Evolutionary conservation across 2,329 filamentous ascomycete species (phyloP).

Genomic region (Mycosphaerella arachidis): DNA sequence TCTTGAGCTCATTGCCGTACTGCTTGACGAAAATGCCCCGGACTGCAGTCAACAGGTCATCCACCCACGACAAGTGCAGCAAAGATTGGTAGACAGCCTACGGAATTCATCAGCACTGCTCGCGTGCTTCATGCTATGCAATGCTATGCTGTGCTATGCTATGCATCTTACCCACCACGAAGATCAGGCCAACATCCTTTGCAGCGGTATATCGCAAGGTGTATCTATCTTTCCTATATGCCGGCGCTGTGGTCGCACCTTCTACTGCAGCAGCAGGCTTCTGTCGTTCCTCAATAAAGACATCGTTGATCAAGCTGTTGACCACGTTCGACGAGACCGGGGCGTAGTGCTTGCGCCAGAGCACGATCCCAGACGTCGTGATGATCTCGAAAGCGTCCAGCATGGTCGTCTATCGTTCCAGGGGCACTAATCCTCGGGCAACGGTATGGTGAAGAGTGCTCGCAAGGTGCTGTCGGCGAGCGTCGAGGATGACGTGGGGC

Average conservation of each 20-base stretch:
- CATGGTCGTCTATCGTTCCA: conserved; percentile 51
- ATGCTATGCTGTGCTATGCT: neutral
- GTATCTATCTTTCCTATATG: conserved; percentile 87
- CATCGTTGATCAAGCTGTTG: conserved; percentile 91
- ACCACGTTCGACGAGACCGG: conserved; percentile 76
- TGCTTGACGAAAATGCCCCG: conserved; percentile 85
- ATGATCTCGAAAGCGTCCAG: conserved; percentile 95
- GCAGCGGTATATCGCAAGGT: conserved; percentile 89
- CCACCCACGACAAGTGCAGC: conserved; percentile 92
- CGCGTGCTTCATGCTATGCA: neutral
- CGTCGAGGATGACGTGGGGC: neutral
- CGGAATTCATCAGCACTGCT: conserved; percentile 13
- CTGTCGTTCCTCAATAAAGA: conserved; percentile 93
- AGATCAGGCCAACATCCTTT: conserved; percentile 91
- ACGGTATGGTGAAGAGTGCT: neutral
- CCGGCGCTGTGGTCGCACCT: conserved; percentile 57
- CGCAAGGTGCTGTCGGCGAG: neutral
- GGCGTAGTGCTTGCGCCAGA: conserved; percentile 88
- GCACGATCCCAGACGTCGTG: conserved; percentile 90
- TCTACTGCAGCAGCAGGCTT: conserved; percentile 51
- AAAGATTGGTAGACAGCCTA: conserved; percentile 96
- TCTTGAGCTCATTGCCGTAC: conserved; percentile 82
- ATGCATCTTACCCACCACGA: conserved; percentile 63
- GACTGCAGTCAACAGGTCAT: conserved; percentile 93
- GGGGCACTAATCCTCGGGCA: neutral